Evolutionary conservation across 2,329 filamentous ascomycete species (phyloP).

Genomic region (Aspergillus ustus): DNA sequence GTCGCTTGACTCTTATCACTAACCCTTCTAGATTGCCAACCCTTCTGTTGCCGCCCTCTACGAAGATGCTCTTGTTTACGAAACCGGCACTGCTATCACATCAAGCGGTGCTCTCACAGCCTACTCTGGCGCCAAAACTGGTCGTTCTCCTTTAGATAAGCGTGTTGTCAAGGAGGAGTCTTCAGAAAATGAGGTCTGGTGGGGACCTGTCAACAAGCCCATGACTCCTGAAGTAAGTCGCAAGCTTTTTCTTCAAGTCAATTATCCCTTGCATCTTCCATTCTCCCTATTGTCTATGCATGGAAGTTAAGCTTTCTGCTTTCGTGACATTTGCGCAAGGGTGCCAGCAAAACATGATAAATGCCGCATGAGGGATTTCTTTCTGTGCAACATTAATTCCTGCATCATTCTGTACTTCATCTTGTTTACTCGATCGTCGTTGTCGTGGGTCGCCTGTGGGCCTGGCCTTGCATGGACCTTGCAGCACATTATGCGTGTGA

Average conservation of each 20-base stretch:
- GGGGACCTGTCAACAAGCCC: slow-evolving; percentile 99
- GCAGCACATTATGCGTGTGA: slow-evolving; percentile 29
- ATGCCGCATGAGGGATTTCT: slow-evolving; percentile 26
- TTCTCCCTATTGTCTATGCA: slow-evolving; percentile 24
- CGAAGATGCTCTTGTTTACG: slow-evolving; percentile 98
- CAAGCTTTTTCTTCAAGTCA: slow-evolving; percentile 16
- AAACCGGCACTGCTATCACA: slow-evolving; percentile 96
- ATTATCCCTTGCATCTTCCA: slow-evolving; percentile 27
- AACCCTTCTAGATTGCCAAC: slow-evolving; percentile 69
- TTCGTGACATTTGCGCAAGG: background rate
- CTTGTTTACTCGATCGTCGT: background rate
- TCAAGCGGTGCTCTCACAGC: slow-evolving; percentile 92
- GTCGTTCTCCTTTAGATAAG: slow-evolving; percentile 95
- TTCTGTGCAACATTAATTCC: background rate
- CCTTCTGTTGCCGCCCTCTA: slow-evolving; percentile 94
- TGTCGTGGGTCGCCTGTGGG: slow-evolving; percentile 11
- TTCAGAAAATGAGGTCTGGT: slow-evolving; percentile 94
- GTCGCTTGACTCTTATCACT: slow-evolving; percentile 15
- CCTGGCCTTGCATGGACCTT: slow-evolving; percentile 13
- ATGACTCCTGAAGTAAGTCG: slow-evolving; percentile 91
- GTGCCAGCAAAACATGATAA: slow-evolving; percentile 5
- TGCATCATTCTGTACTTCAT: background rate
- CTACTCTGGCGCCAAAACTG: slow-evolving; percentile 98
- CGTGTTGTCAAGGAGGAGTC: slow-evolving; percentile 89
- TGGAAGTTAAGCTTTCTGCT: slow-evolving; percentile 23